These are phyloP conservation scores for Actinomortierella wolfii DNA, from an alignment of 371 early-diverging fungal genomes.

Conservation along the genomic window DNA sequence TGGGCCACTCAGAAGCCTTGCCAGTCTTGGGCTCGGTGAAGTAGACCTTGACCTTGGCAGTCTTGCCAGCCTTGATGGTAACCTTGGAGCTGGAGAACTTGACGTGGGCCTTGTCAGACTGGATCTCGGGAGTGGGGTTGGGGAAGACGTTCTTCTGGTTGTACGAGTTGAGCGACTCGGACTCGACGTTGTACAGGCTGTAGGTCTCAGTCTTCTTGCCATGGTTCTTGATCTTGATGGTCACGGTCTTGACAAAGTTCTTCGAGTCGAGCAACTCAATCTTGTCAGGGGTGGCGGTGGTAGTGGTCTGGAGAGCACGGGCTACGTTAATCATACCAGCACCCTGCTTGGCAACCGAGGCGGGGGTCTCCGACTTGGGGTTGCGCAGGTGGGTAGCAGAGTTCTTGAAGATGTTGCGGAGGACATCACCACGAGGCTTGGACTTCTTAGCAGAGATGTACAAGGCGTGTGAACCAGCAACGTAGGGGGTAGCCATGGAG, in stretches of 20 bases:
- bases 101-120: conserved; percentile 46
- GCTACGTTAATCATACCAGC: conserved; percentile 74
- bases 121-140: conserved; percentile 18
- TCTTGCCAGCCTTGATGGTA: conserved; percentile 50
- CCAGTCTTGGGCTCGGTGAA: conserved; percentile 49
- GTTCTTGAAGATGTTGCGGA: conserved; percentile 55
- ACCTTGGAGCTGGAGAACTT: conserved; percentile 36
- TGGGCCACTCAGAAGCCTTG: conserved; percentile 22
- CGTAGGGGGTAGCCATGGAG: conserved; percentile 78
- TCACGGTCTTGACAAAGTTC: conserved; percentile 50
- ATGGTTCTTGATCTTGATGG: conserved; percentile 61
- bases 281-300: conserved; percentile 61
- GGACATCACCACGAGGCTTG: conserved; percentile 24
- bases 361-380: conserved; percentile 41
- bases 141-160: conserved; percentile 27
- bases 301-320: conserved; percentile 58
- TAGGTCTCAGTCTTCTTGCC: conserved; percentile 59
- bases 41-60: conserved; percentile 44
- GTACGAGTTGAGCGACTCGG: conserved; percentile 54
- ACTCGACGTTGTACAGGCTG: conserved; percentile 50
- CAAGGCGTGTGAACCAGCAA: conserved; percentile 72
- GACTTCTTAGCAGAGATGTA: conserved; percentile 49
- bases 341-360: conserved; percentile 69
- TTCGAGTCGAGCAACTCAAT: conserved; percentile 68
- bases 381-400: conserved; percentile 51